phyloP scores from a whole-genome alignment of 2,329 filamentous ascomycete species.

The Raffaelea ambrosiae region DNA sequence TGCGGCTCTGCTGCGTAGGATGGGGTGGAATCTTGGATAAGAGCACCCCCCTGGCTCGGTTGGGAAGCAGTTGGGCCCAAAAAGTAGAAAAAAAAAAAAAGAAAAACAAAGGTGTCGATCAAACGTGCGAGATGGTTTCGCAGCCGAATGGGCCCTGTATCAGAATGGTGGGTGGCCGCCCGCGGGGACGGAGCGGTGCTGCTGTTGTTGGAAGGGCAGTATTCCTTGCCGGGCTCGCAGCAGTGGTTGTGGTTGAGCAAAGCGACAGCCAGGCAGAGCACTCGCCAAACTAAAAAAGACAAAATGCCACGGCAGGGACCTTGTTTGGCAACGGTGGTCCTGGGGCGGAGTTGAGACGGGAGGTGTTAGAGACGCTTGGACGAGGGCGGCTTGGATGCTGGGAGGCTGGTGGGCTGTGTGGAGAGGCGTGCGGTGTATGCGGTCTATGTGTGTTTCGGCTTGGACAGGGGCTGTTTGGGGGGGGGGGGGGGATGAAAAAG shows the following conservation, averaged over 20 bases:
- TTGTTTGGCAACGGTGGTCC: constrained; percentile 17
- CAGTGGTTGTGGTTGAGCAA: too few species aligned
- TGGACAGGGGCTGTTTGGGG: constrained; percentile 19
- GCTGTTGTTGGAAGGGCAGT: neutral
- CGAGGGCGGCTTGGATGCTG: constrained; percentile 22
- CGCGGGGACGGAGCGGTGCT: neutral
- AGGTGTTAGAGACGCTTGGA: constrained; percentile 35
- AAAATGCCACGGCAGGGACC: neutral
- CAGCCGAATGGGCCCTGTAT: constrained; percentile 25
- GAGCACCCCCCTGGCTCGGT: neutral
- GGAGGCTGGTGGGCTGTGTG: constrained; percentile 24
- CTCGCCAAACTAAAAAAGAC: too few species aligned
- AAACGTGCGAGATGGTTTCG: constrained; percentile 41
- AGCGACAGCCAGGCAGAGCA: too few species aligned
- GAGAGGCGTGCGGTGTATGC: too few species aligned
- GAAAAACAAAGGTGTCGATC: constrained; percentile 14
- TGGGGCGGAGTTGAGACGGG: constrained; percentile 32
- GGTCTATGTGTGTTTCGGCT: constrained; percentile 31
- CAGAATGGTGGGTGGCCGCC: constrained; percentile 23
- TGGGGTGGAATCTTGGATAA: constrained; percentile 1
- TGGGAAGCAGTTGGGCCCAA: neutral
- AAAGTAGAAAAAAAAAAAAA: too few species aligned
- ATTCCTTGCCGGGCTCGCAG: too few species aligned
- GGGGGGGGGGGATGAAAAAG: neutral
- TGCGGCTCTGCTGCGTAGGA: neutral